Base-by-base conservation (phyloP, 1,139 yeast genomes). In the Kodamaea suecica region DNA sequence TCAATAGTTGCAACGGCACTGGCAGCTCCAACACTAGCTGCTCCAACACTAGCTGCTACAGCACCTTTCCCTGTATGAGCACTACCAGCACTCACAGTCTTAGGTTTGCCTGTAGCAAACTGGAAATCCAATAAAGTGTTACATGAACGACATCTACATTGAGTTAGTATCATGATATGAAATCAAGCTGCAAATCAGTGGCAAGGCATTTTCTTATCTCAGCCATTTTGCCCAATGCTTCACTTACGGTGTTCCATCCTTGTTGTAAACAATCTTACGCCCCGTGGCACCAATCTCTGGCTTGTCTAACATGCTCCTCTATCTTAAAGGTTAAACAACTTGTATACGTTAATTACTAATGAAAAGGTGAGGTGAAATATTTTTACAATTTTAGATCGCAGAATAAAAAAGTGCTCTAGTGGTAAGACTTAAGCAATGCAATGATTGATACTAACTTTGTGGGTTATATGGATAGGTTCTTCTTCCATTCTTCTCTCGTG, bases 171-270 rank as follows among this genome's bases (percentile, higher is more conserved):
- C n/a, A n/a, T n/a, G n/a, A n/a, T n/a, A n/a, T n/a, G n/a, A n/a
- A n/a, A n/a, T n/a, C n/a, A n/a, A n/a, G n/a, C n/a, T n/a, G n/a
- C n/a, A n/a, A n/a, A n/a, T n/a, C n/a, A n/a, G n/a, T n/a, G n/a
- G n/a, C n/a, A n/a, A n/a, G n/a, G n/a, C n/a, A n/a, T n/a, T n/a
- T n/a, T n/a, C n/a, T n/a, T n/a, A n/a, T n/a, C n/a, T n/a, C n/a
- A n/a, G n/a, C n/a, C n/a, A n/a, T n/a, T n/a, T n/a, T n/a, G n/a
- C n/a, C n/a, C n/a, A n/a, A n/a, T n/a, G n/a, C n/a, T n/a, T n/a
- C n/a, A 72, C 92, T 51, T 70, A 84, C 84, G 95, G 96, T 59
- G 85, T 87, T 1, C 97, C 97, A 57, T 88, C 82, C 53, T 85
- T 80, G 49, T 86, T 95, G 40, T 84, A 82, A 16, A 86, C 61